Evolutionary conservation across 768 basidiomycete genomes (phyloP).

Genomic region (Agaricus subrufescens): DNA sequence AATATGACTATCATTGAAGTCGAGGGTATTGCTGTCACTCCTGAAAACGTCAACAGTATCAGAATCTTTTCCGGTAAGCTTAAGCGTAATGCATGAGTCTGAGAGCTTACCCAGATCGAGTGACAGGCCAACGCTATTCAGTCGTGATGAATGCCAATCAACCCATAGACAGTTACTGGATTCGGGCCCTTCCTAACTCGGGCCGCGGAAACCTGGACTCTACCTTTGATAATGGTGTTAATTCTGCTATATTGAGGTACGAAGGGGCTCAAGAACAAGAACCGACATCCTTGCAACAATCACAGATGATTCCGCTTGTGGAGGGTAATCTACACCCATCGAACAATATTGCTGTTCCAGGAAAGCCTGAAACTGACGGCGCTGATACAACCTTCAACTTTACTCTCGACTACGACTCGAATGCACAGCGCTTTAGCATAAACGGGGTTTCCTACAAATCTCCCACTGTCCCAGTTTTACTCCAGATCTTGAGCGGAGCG

Average conservation of each 20-base stretch:
- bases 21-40: constrained; percentile 24
- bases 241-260: constrained; percentile 24
- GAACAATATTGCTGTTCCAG: constrained; percentile 17
- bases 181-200: constrained; percentile 23
- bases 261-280: constrained; percentile 26
- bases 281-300: constrained; percentile 19
- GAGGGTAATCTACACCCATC: neutral
- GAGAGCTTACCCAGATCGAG: neutral
- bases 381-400: constrained; percentile 25
- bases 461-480: constrained; percentile 31
- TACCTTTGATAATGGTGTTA: constrained; percentile 15
- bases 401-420: constrained; percentile 8
- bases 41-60: constrained; percentile 26
- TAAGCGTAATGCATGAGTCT: constrained; percentile 11
- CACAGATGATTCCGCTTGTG: neutral
- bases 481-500: constrained; percentile 37
- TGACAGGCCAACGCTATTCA: constrained; percentile 38
- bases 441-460: constrained; percentile 20
- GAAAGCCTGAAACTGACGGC: constrained; percentile 23
- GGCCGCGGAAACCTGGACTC: constrained; percentile 6
- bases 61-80: constrained; percentile 10
- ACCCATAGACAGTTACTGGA: constrained; percentile 33
- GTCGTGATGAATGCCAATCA: constrained; percentile 31
- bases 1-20: constrained; percentile 32
- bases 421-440: constrained; percentile 28